phyloP scores from a whole-genome alignment of 306 rosid species.

The Abrus pulchellus region DNA sequence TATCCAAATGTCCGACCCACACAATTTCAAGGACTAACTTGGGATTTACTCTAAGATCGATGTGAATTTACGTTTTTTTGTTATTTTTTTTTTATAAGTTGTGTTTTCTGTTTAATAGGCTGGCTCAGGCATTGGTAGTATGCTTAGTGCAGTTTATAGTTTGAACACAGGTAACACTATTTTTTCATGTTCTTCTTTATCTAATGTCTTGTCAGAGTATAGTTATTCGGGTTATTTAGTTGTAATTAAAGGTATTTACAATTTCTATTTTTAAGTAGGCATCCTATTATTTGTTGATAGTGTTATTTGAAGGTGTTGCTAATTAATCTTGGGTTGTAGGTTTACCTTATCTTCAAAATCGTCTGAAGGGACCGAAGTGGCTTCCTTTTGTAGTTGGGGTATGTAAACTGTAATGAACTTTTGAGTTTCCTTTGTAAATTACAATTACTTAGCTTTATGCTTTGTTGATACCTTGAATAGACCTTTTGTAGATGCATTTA shows the following conservation, averaged over 20 bases:
- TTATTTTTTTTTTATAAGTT: conserved; percentile 15
- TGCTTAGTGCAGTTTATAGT: conserved; percentile 82
- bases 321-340: conserved; percentile 64
- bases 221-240: neutral
- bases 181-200: conserved; percentile 2
- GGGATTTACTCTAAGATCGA: too few relatives aligned
- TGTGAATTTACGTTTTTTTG: neutral
- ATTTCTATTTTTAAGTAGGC: neutral
- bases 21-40: too few relatives aligned
- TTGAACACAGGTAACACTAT: conserved; percentile 70
- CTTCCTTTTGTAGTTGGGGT: conserved; percentile 94
- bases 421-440: conserved; percentile 33
- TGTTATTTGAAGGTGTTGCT: conserved; percentile 32
- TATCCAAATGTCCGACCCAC: too few relatives aligned
- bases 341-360: conserved; percentile 80
- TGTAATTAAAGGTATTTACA: neutral
- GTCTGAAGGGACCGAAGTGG: conserved; percentile 96
- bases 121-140: conserved; percentile 86
- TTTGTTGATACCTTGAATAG: conserved; percentile 21
- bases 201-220: neutral
- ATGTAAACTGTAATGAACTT: conserved; percentile 48
- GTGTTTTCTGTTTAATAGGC: conserved; percentile 56
- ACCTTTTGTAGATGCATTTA: conserved; percentile 31
- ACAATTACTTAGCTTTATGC: conserved; percentile 6
- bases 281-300: conserved; percentile 15